Evolutionary conservation across 208 protist species (phyloP).

Genomic region (Crithidia mellificae): DNA sequence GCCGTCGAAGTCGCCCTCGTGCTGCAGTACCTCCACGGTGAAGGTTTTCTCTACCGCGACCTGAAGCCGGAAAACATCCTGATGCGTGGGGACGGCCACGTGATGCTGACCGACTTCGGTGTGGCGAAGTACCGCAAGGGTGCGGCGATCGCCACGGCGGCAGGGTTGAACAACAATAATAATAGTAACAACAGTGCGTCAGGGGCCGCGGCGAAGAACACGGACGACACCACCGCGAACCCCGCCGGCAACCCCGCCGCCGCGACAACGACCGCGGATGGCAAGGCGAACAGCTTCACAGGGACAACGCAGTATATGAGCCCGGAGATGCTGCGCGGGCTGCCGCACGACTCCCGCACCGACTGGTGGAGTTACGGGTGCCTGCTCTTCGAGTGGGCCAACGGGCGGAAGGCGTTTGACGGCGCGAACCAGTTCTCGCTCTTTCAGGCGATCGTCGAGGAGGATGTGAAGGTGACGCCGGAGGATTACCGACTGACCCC

Average conservation of each 20-base stretch:
- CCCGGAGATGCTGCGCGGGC: conserved; percentile 89
- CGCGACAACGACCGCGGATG: conserved; percentile 6
- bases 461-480: conserved; percentile 52
- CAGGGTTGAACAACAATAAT: conserved; percentile 7
- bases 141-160: conserved; percentile 30
- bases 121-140: conserved; percentile 90
- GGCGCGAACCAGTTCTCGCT: conserved; percentile 61
- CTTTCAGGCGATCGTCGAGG: conserved; percentile 76
- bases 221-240: neutral
- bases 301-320: conserved; percentile 96
- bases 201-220: neutral
- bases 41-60: conserved; percentile 92
- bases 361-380: conserved; percentile 97
- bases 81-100: conserved; percentile 86
- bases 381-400: conserved; percentile 95
- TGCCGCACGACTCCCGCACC: conserved; percentile 86
- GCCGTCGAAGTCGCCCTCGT: conserved; percentile 88
- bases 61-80: conserved; percentile 96
- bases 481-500: conserved; percentile 73
- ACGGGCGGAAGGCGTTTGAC: conserved; percentile 85
- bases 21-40: conserved; percentile 86
- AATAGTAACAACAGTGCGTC: conserved; percentile 1
- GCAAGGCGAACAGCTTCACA: conserved; percentile 84
- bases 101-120: conserved; percentile 95
- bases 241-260: neutral